phyloP scores from a whole-genome alignment of 1,139 yeast species.

The Saccharomyces hybrid region DNA sequence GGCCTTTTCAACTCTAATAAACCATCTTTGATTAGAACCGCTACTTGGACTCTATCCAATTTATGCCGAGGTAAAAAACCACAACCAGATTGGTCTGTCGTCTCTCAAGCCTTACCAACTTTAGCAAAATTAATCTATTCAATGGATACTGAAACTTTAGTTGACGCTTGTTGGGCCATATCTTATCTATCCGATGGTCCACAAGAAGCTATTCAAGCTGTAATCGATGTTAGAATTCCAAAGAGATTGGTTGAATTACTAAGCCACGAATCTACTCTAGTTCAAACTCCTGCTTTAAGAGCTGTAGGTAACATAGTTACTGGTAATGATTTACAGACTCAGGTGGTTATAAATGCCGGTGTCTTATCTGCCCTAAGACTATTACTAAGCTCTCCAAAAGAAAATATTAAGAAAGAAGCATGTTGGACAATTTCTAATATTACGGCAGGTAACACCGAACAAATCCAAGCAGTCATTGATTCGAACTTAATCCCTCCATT shows the following conservation, averaged over 20 bases:
- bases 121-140: slow-evolving; percentile 86
- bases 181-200: slow-evolving; percentile 92
- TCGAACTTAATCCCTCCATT: slow-evolving; percentile 90
- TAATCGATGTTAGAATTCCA: slow-evolving; percentile 92
- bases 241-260: slow-evolving; percentile 85
- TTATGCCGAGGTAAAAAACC: slow-evolving; percentile 95
- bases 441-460: slow-evolving; percentile 93
- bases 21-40: slow-evolving; percentile 86
- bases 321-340: slow-evolving; percentile 93
- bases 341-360: slow-evolving; percentile 87
- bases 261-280: slow-evolving; percentile 72
- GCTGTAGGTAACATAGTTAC: slow-evolving; percentile 98
- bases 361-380: slow-evolving; percentile 80
- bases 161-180: slow-evolving; percentile 98
- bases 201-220: slow-evolving; percentile 89
- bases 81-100: slow-evolving; percentile 89
- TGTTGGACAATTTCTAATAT: slow-evolving; percentile 98
- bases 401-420: slow-evolving; percentile 90
- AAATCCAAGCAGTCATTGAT: slow-evolving; percentile 94
- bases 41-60: slow-evolving; percentile 96
- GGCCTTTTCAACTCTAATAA: slow-evolving; percentile 71
- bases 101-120: slow-evolving; percentile 83
- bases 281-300: slow-evolving; percentile 94
- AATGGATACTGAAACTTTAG: slow-evolving; percentile 84
- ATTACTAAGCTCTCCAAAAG: slow-evolving; percentile 76